These are phyloP conservation scores for Corniculantispora saksenae DNA, from an alignment of 2,329 filamentous ascomycete genomes.

Conservation along the genomic window DNA sequence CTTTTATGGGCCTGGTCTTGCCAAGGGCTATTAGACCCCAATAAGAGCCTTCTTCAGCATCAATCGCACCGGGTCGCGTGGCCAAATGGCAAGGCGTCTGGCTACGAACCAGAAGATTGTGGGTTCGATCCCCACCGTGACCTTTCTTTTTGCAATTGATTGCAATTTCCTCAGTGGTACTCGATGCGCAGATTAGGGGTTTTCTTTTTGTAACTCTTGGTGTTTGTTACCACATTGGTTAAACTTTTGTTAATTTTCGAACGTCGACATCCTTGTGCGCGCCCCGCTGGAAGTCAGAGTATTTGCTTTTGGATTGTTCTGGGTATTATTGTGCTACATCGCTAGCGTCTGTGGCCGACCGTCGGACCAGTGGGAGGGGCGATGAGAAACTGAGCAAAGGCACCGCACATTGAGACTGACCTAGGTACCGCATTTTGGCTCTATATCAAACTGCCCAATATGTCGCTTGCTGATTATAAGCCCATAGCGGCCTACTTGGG, in stretches of 20 bases:
- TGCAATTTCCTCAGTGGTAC: no score
- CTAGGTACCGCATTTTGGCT: neutral
- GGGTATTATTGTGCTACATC: no score
- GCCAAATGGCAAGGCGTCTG: slow-evolving; percentile 24
- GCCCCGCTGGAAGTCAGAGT: no score
- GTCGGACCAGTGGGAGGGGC: slow-evolving; percentile 4
- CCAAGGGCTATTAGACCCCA: neutral
- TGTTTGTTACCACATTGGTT: no score
- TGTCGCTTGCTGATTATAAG: slow-evolving; percentile 11
- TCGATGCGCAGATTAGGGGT: no score
- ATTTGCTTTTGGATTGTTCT: no score
- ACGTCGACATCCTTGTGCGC: no score
- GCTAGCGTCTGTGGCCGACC: neutral
- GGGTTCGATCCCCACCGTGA: slow-evolving; percentile 24
- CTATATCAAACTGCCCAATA: neutral
- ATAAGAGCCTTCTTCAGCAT: neutral
- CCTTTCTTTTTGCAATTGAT: slow-evolving; percentile 15
- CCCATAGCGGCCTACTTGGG: slow-evolving; percentile 18
- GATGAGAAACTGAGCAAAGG: neutral
- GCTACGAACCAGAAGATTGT: slow-evolving; percentile 24
- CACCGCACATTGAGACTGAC: neutral
- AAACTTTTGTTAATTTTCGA: no score
- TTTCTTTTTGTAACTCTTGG: neutral
- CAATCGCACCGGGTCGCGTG: slow-evolving; percentile 15
- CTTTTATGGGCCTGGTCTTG: neutral